phyloP scores from a whole-genome alignment of 2,329 filamentous ascomycete species.

The Trichophyton benhamiae region DNA sequence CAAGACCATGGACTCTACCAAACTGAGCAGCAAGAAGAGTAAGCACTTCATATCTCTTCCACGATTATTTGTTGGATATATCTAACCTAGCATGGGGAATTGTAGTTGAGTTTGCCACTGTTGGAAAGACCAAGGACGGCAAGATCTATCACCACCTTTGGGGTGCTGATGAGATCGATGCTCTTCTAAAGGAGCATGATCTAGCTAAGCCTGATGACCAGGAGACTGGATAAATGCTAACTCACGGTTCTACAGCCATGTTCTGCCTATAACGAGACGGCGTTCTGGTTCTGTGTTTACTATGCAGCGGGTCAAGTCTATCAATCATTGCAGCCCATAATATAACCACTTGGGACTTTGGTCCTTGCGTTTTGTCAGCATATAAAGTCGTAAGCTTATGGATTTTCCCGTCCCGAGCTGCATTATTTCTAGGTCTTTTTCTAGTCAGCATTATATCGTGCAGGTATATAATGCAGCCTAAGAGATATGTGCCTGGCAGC shows the following conservation, averaged over 20 bases:
- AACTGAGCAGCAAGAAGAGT: constrained; percentile 99
- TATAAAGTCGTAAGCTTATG: too few species aligned
- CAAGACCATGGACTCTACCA: constrained; percentile 99
- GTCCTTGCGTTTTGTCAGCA: too few species aligned
- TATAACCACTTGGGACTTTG: too few species aligned
- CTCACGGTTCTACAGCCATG: neutral
- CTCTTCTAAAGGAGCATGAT: constrained; percentile 86
- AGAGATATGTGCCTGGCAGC: too few species aligned
- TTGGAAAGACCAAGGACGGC: constrained; percentile 86
- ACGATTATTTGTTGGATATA: neutral
- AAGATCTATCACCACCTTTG: constrained; percentile 98
- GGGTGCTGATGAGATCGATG: constrained; percentile 92
- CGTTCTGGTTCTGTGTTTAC: neutral
- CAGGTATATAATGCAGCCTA: too few species aligned
- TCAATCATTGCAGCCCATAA: too few species aligned
- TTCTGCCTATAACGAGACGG: neutral
- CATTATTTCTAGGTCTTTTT: too few species aligned
- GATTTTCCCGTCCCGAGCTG: too few species aligned
- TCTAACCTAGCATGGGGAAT: constrained; percentile 1
- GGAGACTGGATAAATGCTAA: constrained; percentile 41
- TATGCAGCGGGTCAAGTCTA: neutral
- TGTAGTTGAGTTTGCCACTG: constrained; percentile 91
- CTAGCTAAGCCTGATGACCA: constrained; percentile 69
- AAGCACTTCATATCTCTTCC: constrained; percentile 30
- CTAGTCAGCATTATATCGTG: too few species aligned